Conservation (phyloP, 2,329 filamentous ascomycete genomes). For the Fusarium sp. region DNA sequence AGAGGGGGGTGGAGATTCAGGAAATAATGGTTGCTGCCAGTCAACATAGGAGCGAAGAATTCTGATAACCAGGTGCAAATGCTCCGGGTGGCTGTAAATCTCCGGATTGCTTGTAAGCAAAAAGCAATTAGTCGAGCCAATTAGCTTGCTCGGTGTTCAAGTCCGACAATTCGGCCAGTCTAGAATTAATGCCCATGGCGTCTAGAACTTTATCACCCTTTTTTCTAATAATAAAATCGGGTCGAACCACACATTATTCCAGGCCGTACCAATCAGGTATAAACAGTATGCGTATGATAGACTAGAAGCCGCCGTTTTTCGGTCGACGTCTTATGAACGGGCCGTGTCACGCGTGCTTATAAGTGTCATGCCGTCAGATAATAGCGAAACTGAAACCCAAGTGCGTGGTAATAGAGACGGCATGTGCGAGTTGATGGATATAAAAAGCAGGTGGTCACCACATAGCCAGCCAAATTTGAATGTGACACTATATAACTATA, state of each 20-base stretch:
- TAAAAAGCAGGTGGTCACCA: too few relatives aligned
- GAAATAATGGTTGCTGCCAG: too few relatives aligned
- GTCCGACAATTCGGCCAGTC: neutral
- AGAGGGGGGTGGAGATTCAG: too few relatives aligned
- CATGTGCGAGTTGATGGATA: too few relatives aligned
- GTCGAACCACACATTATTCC: neutral
- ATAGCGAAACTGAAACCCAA: neutral
- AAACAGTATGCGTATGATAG: too few relatives aligned
- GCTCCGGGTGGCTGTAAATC: neutral
- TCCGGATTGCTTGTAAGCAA: neutral
- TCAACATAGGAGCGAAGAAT: too few relatives aligned
- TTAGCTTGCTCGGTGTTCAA: accelerated
- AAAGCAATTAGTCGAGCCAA: neutral
- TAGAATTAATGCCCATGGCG: neutral
- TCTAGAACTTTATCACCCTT: neutral
- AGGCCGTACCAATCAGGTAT: neutral
- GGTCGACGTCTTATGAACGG: neutral
- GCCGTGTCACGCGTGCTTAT: neutral
- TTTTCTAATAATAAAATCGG: neutral
- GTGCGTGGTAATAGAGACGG: too few relatives aligned
- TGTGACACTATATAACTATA: too few relatives aligned
- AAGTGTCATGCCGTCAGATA: neutral
- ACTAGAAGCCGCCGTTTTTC: neutral
- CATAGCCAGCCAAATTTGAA: too few relatives aligned
- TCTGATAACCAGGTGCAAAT: neutral